Conservation (phyloP, 495 filamentous ascomycete genomes). For the Neurospora pannonica region DNA sequence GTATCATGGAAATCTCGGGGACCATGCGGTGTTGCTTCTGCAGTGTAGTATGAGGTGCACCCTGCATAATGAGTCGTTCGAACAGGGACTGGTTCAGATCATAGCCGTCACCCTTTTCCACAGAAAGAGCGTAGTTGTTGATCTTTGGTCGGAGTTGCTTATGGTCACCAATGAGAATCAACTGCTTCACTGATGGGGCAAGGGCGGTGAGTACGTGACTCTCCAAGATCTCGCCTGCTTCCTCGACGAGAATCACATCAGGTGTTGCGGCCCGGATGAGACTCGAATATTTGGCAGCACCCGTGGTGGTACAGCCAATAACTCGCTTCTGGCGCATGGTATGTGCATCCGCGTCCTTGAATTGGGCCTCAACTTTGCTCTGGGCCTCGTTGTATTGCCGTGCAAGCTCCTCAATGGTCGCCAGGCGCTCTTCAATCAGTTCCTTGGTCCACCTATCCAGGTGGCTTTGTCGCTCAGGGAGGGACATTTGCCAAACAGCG, state of each 20-base stretch:
- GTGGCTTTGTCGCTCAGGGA: slow-evolving; percentile 23
- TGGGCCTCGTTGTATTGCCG: slow-evolving; percentile 36
- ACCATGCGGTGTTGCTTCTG: slow-evolving; percentile 61
- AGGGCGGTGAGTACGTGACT: slow-evolving; percentile 58
- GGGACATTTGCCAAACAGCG: slow-evolving; percentile 47
- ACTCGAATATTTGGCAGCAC: slow-evolving; percentile 52
- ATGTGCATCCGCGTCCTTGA: slow-evolving; percentile 34
- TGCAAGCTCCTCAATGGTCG: slow-evolving; percentile 25
- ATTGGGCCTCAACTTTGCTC: slow-evolving; percentile 27
- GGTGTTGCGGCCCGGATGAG: slow-evolving; percentile 42
- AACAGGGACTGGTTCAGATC: slow-evolving; percentile 66
- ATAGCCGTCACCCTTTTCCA: slow-evolving; percentile 59
- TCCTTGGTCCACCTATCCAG: slow-evolving; percentile 38
- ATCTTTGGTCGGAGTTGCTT: slow-evolving; percentile 66
- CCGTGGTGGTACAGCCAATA: slow-evolving; percentile 70
- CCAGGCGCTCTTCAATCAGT: slow-evolving; percentile 41
- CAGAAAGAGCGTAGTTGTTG: slow-evolving; percentile 52
- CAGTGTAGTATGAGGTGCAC: slow-evolving; percentile 46
- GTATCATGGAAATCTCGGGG: slow-evolving; percentile 56
- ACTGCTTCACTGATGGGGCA: slow-evolving; percentile 48
- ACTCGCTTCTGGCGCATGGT: slow-evolving; percentile 49
- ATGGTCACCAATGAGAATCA: slow-evolving; percentile 71
- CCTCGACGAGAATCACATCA: slow-evolving; percentile 58
- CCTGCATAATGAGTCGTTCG: slow-evolving; percentile 53
- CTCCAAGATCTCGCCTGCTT: slow-evolving; percentile 74